Conservation (phyloP, 345 rosid species). For the Angophora floribunda region DNA sequence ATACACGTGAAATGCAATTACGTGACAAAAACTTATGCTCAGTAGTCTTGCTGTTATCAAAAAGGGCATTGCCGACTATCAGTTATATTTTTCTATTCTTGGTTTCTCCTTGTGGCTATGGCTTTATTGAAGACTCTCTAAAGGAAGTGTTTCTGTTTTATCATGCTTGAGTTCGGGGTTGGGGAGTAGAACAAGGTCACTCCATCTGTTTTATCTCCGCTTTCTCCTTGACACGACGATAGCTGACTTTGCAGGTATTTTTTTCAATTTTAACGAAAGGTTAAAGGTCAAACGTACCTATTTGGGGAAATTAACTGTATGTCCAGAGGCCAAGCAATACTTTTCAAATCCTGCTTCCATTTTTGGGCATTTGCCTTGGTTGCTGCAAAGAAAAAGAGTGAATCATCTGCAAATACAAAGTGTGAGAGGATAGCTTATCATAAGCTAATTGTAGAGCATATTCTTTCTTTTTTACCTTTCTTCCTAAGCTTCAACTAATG, state of each 20-base stretch:
- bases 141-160: background rate
- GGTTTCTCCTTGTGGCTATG: background rate
- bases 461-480: background rate
- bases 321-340: background rate
- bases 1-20: background rate
- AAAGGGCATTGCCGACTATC: background rate
- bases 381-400: background rate
- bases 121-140: background rate
- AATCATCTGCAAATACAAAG: background rate
- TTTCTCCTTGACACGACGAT: background rate
- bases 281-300: background rate
- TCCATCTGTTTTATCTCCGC: background rate
- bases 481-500: background rate
- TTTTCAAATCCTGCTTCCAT: background rate
- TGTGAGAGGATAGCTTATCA: background rate
- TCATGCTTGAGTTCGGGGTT: background rate
- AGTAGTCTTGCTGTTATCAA: background rate
- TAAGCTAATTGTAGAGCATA: background rate
- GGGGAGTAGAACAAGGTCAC: background rate
- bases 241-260: background rate
- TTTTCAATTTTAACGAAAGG: background rate
- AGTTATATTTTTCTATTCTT: background rate
- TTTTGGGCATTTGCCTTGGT: background rate
- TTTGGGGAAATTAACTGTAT: background rate
- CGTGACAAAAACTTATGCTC: background rate